Evolutionary conservation across 2,329 filamentous ascomycete species (phyloP).

Genomic region (Hypoxylon sp.): DNA sequence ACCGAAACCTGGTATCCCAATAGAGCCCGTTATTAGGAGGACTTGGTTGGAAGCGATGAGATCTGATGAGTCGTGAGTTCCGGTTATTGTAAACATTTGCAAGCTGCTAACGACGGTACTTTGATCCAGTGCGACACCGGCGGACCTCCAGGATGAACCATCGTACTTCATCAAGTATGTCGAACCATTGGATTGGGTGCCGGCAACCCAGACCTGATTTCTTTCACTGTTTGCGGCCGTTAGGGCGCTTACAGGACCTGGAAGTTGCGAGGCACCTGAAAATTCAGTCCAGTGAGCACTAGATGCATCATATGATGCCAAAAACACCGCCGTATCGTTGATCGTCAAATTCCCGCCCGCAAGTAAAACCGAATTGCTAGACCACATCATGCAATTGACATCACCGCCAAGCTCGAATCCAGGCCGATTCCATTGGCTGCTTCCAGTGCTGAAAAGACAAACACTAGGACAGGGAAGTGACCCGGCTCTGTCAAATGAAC

Average conservation of each 20-base stretch:
- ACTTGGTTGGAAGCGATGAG: conserved; percentile 77
- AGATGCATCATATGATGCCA: conserved; percentile 81
- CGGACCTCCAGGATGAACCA: conserved; percentile 77
- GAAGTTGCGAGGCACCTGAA: conserved; percentile 74
- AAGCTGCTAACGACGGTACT: conserved; percentile 82
- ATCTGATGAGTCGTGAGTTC: conserved; percentile 74
- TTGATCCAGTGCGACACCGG: conserved; percentile 73
- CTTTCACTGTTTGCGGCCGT: conserved; percentile 80
- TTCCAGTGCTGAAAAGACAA: conserved; percentile 81
- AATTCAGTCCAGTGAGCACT: conserved; percentile 76
- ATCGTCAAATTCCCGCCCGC: conserved; percentile 83
- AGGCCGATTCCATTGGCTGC: conserved; percentile 84
- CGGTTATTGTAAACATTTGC: conserved; percentile 82
- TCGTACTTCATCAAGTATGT: conserved; percentile 88
- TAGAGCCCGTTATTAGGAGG: conserved; percentile 87
- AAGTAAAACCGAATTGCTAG: conserved; percentile 77
- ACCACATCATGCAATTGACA: conserved; percentile 83
- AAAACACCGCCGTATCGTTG: conserved; percentile 73
- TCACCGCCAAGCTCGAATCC: conserved; percentile 79
- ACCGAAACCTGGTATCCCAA: conserved; percentile 82
- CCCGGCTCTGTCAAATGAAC: conserved; percentile 86
- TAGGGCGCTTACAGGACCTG: conserved; percentile 84
- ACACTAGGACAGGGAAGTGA: conserved; percentile 85
- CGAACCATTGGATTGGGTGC: conserved; percentile 73
- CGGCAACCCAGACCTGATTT: conserved; percentile 85